These are phyloP conservation scores for Komagataella mondaviorum DNA, from an alignment of 805 yeast species.

Conservation along the genomic window DNA sequence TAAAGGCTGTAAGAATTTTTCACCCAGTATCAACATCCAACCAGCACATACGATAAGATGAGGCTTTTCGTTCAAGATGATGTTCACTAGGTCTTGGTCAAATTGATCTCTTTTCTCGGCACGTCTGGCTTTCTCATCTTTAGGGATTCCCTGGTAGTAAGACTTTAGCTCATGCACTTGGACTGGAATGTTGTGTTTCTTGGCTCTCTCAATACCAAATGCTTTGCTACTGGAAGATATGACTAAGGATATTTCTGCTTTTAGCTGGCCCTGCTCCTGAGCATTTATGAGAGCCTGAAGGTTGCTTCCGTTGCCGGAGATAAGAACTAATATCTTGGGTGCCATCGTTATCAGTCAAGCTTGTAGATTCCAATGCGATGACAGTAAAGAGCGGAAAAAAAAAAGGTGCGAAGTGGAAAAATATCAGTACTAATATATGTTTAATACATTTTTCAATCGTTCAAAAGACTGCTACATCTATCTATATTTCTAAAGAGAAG, in stretches of 20 bases:
- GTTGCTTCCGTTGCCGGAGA: slow-evolving; percentile 94
- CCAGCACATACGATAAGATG: slow-evolving; percentile 95
- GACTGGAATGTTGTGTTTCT: slow-evolving; percentile 55
- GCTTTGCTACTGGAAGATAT: slow-evolving; percentile 82
- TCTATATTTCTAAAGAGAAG: neutral
- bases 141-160: slow-evolving; percentile 67
- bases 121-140: slow-evolving; percentile 49
- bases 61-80: slow-evolving; percentile 53
- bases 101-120: slow-evolving; percentile 50
- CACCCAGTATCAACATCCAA: slow-evolving; percentile 90
- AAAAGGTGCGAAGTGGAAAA: neutral
- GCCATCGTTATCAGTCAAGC: neutral
- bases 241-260: slow-evolving; percentile 52
- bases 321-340: slow-evolving; percentile 54
- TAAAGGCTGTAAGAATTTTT: slow-evolving; percentile 57
- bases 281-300: slow-evolving; percentile 90
- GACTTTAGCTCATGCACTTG: slow-evolving; percentile 54
- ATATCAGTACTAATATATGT: neutral
- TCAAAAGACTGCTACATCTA: neutral
- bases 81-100: slow-evolving; percentile 64
- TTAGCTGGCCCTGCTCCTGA: slow-evolving; percentile 20
- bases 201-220: slow-evolving; percentile 75
- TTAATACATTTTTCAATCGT: neutral
- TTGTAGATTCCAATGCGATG: neutral
- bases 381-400: neutral